Conservation (phyloP, 2,329 filamentous ascomycete species). For the Diaporthe australafricana region DNA sequence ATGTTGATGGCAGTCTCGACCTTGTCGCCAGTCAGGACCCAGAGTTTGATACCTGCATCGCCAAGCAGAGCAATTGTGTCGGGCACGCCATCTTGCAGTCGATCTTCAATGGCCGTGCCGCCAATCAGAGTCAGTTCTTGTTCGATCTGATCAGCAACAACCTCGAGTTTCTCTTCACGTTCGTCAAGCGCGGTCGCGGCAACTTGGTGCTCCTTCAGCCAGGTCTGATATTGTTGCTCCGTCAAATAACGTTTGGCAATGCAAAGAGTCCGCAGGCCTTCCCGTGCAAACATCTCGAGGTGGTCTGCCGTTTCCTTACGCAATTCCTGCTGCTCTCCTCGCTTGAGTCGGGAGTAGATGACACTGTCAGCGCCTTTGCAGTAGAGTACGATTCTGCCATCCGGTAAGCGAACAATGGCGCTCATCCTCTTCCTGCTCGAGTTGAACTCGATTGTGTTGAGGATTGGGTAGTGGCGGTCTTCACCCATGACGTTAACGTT, state of each 20-base stretch:
- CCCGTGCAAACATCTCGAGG: constrained; percentile 94
- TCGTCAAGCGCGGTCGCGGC: constrained; percentile 86
- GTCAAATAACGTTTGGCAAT: constrained; percentile 85
- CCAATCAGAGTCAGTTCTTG: constrained; percentile 88
- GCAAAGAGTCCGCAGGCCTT: constrained; percentile 94
- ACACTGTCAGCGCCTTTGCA: constrained; percentile 98
- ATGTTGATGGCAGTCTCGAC: constrained; percentile 99
- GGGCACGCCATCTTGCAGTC: constrained; percentile 94
- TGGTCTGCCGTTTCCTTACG: constrained; percentile 89
- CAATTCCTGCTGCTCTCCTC: constrained; percentile 87
- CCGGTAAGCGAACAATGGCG: constrained; percentile 93
- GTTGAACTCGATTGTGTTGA: constrained; percentile 98
- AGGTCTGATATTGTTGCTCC: constrained; percentile 85
- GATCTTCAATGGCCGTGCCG: constrained; percentile 96
- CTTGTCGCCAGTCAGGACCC: constrained; percentile 98
- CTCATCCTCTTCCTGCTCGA: constrained; percentile 98
- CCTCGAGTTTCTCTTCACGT: constrained; percentile 93
- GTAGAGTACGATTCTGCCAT: constrained; percentile 88
- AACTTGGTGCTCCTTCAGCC: constrained; percentile 88
- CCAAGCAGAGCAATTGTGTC: constrained; percentile 93
- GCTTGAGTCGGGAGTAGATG: constrained; percentile 91
- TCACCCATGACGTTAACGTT: constrained; percentile 88
- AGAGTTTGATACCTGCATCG: constrained; percentile 95
- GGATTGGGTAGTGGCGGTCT: constrained; percentile 84
- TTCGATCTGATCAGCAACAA: constrained; percentile 90